Conservation (phyloP, 2,329 filamentous ascomycete species). For the Diplocarpon mali region DNA sequence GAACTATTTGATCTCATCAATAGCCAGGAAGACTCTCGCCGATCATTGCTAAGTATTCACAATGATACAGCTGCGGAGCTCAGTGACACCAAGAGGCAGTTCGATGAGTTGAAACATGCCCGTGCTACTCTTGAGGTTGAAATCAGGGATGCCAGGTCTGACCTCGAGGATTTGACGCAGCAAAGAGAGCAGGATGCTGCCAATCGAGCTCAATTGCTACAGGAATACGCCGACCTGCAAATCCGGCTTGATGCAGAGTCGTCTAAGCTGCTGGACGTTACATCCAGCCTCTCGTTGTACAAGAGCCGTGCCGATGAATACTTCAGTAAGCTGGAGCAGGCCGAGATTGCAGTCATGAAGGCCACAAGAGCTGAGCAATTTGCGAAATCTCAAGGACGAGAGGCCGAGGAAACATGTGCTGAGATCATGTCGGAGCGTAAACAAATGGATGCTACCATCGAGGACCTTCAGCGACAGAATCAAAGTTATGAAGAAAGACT, state of each 20-base stretch:
- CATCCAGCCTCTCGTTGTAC: conserved; percentile 76
- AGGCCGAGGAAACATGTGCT: conserved; percentile 84
- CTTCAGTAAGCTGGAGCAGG: conserved; percentile 93
- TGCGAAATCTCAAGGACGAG: conserved; percentile 76
- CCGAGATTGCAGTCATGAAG: conserved; percentile 90
- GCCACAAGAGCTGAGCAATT: conserved; percentile 88
- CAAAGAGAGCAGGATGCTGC: conserved; percentile 77
- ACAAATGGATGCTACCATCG: conserved; percentile 75
- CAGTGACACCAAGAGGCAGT: conserved; percentile 73
- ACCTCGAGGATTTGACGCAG: conserved; percentile 68
- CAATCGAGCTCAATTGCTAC: conserved; percentile 78
- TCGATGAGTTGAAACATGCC: conserved; percentile 76
- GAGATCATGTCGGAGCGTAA: conserved; percentile 86
- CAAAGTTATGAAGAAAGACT: conserved; percentile 84
- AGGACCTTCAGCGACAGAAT: conserved; percentile 81
- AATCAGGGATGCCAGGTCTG: conserved; percentile 70
- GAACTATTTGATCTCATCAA: conserved; percentile 89
- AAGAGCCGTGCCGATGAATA: conserved; percentile 91
- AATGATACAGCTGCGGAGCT: conserved; percentile 79
- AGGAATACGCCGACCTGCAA: conserved; percentile 89
- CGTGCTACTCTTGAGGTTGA: conserved; percentile 75
- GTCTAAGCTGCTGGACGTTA: conserved; percentile 74
- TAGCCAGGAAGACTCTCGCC: conserved; percentile 81
- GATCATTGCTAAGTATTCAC: conserved; percentile 71
- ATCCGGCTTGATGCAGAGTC: conserved; percentile 84